A percentile compares a stretch with the other conserved stretches of the same genome.
These are phyloP conservation scores for Silene latifolia DNA, from an alignment of 148 eudicot species.

Conservation along the genomic window DNA sequence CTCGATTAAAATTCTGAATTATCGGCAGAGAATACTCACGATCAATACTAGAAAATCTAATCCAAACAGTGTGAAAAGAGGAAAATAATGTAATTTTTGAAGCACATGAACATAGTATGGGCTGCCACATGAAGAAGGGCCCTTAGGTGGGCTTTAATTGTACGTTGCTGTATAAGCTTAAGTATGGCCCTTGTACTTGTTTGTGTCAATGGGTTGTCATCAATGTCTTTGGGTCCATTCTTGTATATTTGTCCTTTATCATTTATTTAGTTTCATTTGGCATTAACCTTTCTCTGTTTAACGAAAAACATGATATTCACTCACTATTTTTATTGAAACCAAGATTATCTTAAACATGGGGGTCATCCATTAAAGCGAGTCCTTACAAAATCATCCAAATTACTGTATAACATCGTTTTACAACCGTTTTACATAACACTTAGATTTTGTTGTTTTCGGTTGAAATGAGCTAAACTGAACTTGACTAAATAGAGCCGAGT, in stretches of 20 bases:
- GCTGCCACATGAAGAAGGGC: conserved; percentile 27
- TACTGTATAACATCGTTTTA: too few species aligned
- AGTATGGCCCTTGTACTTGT: conserved; percentile 4
- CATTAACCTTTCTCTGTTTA: background rate
- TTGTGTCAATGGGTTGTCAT: conserved; percentile 21
- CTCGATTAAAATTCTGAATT: too few species aligned
- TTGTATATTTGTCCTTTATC: background rate
- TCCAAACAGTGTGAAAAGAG: background rate
- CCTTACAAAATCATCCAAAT: too few species aligned
- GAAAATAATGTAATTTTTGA: background rate
- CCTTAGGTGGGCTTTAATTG: background rate
- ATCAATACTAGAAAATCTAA: too few species aligned
- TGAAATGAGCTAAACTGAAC: too few species aligned
- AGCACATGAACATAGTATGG: conserved; percentile 29
- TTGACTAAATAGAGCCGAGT: too few species aligned
- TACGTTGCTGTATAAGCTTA: background rate
- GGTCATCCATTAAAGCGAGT: background rate
- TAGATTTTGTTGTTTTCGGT: too few species aligned
- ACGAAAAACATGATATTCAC: background rate
- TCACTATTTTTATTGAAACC: background rate
- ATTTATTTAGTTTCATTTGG: background rate
- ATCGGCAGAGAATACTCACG: too few species aligned
- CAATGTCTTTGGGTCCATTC: conserved; percentile 10
- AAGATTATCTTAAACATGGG: background rate
- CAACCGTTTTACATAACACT: too few species aligned